Percentiles rank a stretch among this genome's conserved stretches.
Evolutionary conservation across 768 basidiomycete species (phyloP).

Genomic region (Boletus sp.): DNA sequence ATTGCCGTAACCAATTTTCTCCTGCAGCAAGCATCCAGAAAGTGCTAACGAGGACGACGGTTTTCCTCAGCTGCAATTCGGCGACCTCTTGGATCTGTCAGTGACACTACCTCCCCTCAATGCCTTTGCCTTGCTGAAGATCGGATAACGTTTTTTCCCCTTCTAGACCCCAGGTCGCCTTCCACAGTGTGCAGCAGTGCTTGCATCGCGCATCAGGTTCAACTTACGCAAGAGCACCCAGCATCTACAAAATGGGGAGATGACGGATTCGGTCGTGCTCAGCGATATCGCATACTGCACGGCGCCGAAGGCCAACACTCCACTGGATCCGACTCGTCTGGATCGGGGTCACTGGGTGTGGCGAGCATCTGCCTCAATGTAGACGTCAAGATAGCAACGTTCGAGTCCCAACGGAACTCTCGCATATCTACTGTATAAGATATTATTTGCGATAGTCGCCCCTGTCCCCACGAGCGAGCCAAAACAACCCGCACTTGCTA

Average conservation of each 20-base stretch:
- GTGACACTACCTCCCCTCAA: neutral
- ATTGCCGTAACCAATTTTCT: constrained; percentile 6
- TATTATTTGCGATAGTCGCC: neutral
- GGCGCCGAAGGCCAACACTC: neutral
- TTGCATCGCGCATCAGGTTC: neutral
- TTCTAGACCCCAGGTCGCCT: constrained; percentile 1
- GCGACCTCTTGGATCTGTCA: constrained; percentile 1
- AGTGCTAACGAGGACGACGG: neutral
- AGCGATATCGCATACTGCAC: neutral
- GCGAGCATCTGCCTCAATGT: neutral
- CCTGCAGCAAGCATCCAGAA: neutral
- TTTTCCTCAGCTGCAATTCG: constrained; percentile 4
- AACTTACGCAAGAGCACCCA: neutral
- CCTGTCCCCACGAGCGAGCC: too few relatives aligned
- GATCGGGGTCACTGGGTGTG: neutral
- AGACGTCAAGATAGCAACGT: neutral
- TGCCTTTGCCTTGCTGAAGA: neutral
- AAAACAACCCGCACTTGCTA: too few relatives aligned
- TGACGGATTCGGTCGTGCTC: neutral
- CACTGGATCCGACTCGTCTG: neutral
- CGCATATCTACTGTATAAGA: neutral
- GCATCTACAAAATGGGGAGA: neutral
- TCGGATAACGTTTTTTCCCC: neutral
- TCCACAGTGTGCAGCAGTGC: constrained; percentile 8
- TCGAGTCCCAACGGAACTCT: neutral